Conservation (phyloP, 192 early-diverging fungal species). For the Coemansia sp. region DNA sequence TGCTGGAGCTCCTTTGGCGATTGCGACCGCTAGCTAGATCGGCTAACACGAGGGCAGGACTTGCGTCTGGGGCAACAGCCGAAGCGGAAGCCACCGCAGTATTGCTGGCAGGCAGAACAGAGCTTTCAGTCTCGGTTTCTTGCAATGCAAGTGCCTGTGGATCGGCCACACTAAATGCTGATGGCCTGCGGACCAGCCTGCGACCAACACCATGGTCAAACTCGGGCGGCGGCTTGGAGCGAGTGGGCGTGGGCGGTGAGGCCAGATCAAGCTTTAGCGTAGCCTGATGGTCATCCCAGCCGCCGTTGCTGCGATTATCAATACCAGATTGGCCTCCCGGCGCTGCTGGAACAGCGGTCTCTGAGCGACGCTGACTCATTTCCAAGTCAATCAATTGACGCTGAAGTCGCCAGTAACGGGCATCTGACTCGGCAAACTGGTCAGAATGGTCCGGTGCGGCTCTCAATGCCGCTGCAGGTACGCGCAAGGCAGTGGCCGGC, state of each 20-base stretch:
- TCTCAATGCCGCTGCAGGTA: conserved; percentile 7
- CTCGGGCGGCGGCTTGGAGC: background rate
- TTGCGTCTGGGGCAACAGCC: background rate
- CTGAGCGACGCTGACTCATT: conserved; percentile 33
- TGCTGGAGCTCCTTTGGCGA: background rate
- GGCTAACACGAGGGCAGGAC: too few relatives aligned
- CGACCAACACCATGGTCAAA: background rate
- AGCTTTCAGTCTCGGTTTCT: too few relatives aligned
- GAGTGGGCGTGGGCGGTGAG: conserved; percentile 42
- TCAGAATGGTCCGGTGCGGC: conserved; percentile 8
- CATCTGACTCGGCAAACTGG: conserved; percentile 48
- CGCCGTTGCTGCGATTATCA: background rate
- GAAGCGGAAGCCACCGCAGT: too few relatives aligned
- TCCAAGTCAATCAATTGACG: conserved; percentile 50
- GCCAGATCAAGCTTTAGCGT: conserved; percentile 17
- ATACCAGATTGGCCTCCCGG: background rate
- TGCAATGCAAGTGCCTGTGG: background rate
- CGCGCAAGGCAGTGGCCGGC: conserved; percentile 7
- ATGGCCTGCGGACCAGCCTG: conserved; percentile 22
- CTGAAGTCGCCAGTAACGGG: conserved; percentile 49
- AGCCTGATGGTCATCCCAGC: conserved; percentile 9
- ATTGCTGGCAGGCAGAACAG: too few relatives aligned
- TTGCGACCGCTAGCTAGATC: background rate
- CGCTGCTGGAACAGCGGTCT: background rate
- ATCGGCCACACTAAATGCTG: conserved; percentile 44